Base-by-base conservation (phyloP, 805 yeast genomes). In the Dipodascus albidus region DNA sequence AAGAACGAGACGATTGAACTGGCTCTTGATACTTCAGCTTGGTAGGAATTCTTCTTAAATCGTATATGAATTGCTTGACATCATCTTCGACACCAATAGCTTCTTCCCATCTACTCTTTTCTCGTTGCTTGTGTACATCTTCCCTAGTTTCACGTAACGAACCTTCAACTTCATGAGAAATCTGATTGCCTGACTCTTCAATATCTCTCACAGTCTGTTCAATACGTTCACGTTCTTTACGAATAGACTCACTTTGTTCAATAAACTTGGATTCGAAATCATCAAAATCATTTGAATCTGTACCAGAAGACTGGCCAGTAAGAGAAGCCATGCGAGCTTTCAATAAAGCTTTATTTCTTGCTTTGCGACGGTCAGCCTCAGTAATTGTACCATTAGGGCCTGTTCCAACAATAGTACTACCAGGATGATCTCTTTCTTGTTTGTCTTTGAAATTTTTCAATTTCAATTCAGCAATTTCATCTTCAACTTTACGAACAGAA, bases 281-380 rank as follows among this genome's bases (percentile, higher is more conserved):
- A 42, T 80, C 79, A 60, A 77, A 74, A 2, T 70, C 71, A 14
- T 62, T 67, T 22, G 73, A 75, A 47, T 71, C 66, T 31, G 70
- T 70, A 4, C 75, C 69, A 2, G 74, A 70, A 4, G 78, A 72
- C 62, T 82, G 84, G 3, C 96, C 96, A 0, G 97, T 90, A 62
- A 91, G 76, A 2, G 91, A 87, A 24, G 96, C 95, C 95, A 91
- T 89, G 60, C 96, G 78, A 51, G 90, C 86, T 58, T 82, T 81
- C 60, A 93, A 73, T 54, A 82, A 70, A 44, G 91, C 95, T 63
- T 85, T 84, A 47, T 87, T 82, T 60, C 78, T 83, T 42, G 91
- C 93, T 61, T 85, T 85, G 58, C 85, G 78, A 55, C 85, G 78
- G 64, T 90, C 97, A 14, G 80, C 69, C 23, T 87, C 96, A 2